Base-by-base conservation (phyloP, 1,284 basidiomycete species). In the Pseudozyma sp. region DNA sequence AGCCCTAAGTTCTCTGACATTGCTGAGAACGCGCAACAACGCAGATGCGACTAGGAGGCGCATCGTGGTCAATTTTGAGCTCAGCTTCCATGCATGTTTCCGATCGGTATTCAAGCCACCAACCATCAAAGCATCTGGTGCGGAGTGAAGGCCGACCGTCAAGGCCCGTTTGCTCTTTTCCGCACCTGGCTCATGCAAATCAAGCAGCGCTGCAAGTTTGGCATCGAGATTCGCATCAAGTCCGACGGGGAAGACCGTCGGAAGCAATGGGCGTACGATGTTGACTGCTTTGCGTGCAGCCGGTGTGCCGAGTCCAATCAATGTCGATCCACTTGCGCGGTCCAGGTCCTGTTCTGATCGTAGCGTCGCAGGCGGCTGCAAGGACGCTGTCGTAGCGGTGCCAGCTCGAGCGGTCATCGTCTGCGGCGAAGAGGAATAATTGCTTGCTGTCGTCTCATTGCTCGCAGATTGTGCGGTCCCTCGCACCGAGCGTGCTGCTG, bases 181-280 rank as follows among this genome's bases (percentile, higher is more conserved):
- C n/a, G 5, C 16, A 16, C 19, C 48, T 25, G 44, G 34, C 9
- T 52, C 53, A n/a, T 70, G 56, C 16, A 75, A 43, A 19, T 70
- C 57, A 2, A 75, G 68, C 40, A 59, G 47, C 52, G 55, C 54
- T 40, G 51, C 56, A 13, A 58, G 52, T 49, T 57, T 76, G 39
- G 48, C 52, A 31, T 68, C 78, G 48, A 77, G 57, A 11, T 61
- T 44, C 9, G 49, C 39, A 25, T 77, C 70, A 0, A 76, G 51
- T n/a, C 66, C 69, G 3, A 51, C 38, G 1, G 82, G 80, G 31
- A 77, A 63, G 11, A 83, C 67, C 12, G 70, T 55, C 3, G 69
- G 61, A n/a, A 82, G 57, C 38, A 83, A 35, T 3, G 82, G 80
- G 2, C 73, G 67, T 25, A 83, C 39, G 43, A 76, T 79, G 25